Percentiles rank a stretch among this genome's conserved stretches.
Evolutionary conservation across 345 rosid genomes (phyloP).

Genomic region (Eucalyptus decipiens): DNA sequence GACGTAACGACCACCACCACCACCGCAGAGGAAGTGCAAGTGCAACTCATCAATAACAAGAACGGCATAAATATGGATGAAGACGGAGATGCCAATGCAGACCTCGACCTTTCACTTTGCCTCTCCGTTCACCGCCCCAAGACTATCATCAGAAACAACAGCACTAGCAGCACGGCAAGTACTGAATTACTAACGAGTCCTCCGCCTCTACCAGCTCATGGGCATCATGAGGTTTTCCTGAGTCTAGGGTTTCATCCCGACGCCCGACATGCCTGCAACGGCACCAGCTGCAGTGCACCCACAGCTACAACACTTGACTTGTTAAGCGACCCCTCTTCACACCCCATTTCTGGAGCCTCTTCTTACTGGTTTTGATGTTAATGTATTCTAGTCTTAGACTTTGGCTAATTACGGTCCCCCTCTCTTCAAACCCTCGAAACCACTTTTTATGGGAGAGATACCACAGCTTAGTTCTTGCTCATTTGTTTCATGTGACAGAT

Average conservation of each 20-base stretch:
- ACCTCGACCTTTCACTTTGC: neutral
- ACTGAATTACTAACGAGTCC: neutral
- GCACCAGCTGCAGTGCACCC: neutral
- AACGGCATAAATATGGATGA: neutral
- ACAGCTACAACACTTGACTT: neutral
- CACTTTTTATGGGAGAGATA: neutral
- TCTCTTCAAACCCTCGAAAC: neutral
- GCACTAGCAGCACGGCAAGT: neutral
- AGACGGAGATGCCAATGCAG: neutral
- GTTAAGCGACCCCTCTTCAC: neutral
- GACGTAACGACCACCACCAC: neutral
- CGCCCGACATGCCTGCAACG: neutral
- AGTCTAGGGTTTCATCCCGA: neutral
- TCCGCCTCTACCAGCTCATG: neutral
- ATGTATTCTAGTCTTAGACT: neutral
- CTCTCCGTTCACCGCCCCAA: neutral
- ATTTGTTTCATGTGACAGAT: neutral
- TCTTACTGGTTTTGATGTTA: neutral
- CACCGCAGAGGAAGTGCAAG: neutral
- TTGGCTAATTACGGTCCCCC: neutral
- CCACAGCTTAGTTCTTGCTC: neutral
- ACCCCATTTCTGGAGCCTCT: neutral
- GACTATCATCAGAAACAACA: neutral
- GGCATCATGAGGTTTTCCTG: neutral
- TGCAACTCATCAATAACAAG: neutral